Conservation (phyloP, 768 basidiomycete genomes). For the Vararia minispora region DNA sequence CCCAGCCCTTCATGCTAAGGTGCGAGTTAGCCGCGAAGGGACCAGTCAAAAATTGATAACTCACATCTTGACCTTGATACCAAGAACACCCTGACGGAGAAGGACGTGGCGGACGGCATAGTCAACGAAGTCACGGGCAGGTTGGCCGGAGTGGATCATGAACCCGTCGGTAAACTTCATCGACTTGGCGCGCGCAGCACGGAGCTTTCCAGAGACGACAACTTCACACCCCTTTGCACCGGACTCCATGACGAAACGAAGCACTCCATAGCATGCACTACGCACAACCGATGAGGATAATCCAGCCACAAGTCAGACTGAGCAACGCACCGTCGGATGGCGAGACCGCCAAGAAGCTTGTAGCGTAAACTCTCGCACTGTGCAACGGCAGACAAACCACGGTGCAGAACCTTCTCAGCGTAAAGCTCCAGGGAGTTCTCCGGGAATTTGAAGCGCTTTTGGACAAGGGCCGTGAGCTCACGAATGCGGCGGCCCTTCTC, state of each 20-base stretch:
- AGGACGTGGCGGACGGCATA: slow-evolving; percentile 96
- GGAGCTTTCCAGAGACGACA: slow-evolving; percentile 98
- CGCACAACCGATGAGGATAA: neutral
- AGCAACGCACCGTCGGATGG: slow-evolving; percentile 80
- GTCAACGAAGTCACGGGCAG: slow-evolving; percentile 92
- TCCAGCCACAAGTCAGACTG: neutral
- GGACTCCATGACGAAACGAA: slow-evolving; percentile 99
- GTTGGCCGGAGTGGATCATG: slow-evolving; percentile 99
- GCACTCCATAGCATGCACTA: slow-evolving; percentile 98
- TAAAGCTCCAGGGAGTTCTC: slow-evolving; percentile 98
- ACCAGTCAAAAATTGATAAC: too few relatives aligned
- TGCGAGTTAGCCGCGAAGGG: slow-evolving; percentile 9
- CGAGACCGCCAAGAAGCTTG: slow-evolving; percentile 98
- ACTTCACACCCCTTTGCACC: slow-evolving; percentile 99
- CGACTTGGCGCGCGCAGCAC: slow-evolving; percentile 98
- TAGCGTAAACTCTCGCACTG: slow-evolving; percentile 98
- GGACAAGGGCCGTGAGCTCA: slow-evolving; percentile 95
- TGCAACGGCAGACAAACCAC: slow-evolving; percentile 95
- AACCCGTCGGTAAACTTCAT: slow-evolving; percentile 99
- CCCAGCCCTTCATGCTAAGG: slow-evolving; percentile 88
- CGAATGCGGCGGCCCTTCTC: slow-evolving; percentile 99
- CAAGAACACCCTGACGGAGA: slow-evolving; percentile 96
- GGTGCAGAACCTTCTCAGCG: slow-evolving; percentile 98
- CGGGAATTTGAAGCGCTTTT: slow-evolving; percentile 99
- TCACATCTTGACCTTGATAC: slow-evolving; percentile 99